Evolutionary conservation across 805 yeast species (phyloP).

Genomic region (Candida rishiriensis): DNA sequence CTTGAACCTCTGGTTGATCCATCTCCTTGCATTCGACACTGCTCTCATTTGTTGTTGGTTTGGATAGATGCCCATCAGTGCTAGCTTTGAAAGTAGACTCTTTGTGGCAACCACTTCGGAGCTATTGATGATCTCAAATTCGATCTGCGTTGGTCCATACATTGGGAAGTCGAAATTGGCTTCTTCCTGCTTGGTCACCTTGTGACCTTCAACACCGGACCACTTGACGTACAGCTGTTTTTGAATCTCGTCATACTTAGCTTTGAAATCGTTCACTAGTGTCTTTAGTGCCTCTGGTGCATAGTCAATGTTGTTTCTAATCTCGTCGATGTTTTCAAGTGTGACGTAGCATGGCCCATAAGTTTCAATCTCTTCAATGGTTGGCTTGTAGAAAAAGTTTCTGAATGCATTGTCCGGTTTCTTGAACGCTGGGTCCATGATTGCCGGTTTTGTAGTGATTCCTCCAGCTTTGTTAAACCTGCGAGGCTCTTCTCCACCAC

Average conservation of each 20-base stretch:
- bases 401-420: neutral
- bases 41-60: slow-evolving; percentile 27
- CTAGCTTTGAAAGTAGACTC: slow-evolving; percentile 20
- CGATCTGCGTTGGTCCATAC: slow-evolving; percentile 31
- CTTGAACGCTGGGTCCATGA: neutral
- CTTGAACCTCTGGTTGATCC: slow-evolving; percentile 30
- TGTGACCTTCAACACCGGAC: slow-evolving; percentile 13
- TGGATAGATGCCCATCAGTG: slow-evolving; percentile 20
- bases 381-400: slow-evolving; percentile 1
- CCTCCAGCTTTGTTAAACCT: neutral
- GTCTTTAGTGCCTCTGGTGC: slow-evolving; percentile 7
- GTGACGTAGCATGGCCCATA: slow-evolving; percentile 20
- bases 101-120: slow-evolving; percentile 27
- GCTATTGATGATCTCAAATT: slow-evolving; percentile 24
- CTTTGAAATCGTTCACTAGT: slow-evolving; percentile 16
- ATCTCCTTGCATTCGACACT: slow-evolving; percentile 28
- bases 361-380: slow-evolving; percentile 2
- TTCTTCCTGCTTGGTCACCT: slow-evolving; percentile 4
- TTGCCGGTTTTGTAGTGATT: neutral
- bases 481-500: neutral
- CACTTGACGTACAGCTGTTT: slow-evolving; percentile 21
- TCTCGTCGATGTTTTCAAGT: slow-evolving; percentile 14
- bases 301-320: slow-evolving; percentile 9
- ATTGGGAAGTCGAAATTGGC: slow-evolving; percentile 23
- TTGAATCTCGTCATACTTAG: slow-evolving; percentile 20